Evolutionary conservation across 148 eudicot genomes (phyloP), one percentile per base, ranked within the genome.

Genomic region (Fagopyrum tataricum): DNA sequence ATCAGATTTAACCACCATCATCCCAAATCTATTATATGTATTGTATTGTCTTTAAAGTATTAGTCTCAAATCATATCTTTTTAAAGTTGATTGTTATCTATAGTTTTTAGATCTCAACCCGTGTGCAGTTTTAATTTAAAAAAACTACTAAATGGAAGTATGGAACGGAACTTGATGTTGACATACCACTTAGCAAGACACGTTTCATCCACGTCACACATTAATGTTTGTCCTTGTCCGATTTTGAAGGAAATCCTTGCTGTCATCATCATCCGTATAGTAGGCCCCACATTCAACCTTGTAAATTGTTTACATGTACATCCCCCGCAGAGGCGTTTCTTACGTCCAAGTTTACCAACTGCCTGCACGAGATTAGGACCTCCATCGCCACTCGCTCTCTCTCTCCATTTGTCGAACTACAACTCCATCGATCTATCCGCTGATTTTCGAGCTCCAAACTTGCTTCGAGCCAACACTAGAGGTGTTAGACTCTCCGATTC

Each of bases 261-360:
- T 31, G 37, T 31, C 37, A 31, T 52, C 58, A 21, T 52, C 39
- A 11, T 23, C 37, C 11, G 23, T 24, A 31, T 13, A 12, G 43
- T 26, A n/a, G 69, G 69, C 7, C 69, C 69, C 69, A 64, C 42
- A 14, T 0, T 5, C 17, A 18, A 12, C 68, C 43, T 24, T 24
- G 10, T 9, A 21, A 59, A 55, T 15, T 47, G 21, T n/a, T 21
- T 26, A 64, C 68, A 62, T 62, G 67, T 24, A 13, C 31, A 62
- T 26, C 68, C 68, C 68, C 68, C 68, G 42, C 68, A 62, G 13
- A 62, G 68, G 18, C 68, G 43, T 14, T 37, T 64, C n/a, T 15
- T 64, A 39, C 41, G 12, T 39, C 41, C 69, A 64, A 64, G 10
- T 15, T 39, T 39, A 18, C n/a, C 4, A 64, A 14, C 69, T 37